Base-by-base conservation (phyloP, 2,329 filamentous ascomycete species). In the Xylariales sp. region DNA sequence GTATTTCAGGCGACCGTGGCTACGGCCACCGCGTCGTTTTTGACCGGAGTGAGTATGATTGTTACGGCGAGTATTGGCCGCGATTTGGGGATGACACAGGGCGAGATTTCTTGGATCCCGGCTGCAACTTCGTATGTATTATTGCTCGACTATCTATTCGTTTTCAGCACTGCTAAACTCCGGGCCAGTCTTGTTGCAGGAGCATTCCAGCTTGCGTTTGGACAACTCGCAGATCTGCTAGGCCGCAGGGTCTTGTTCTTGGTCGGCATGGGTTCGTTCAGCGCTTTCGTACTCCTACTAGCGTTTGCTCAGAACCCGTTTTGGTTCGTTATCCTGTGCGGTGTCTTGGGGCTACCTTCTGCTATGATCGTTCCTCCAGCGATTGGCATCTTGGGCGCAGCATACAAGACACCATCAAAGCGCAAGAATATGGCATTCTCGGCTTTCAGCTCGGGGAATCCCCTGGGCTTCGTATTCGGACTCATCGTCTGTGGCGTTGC, bases 101-200 rank as follows among this genome's bases (percentile, higher is more conserved):
- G 79, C 1, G 71, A 86, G 52, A 75, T 86, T 18, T 82, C 80
- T 1, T 86, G 82, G 81, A 79, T 85, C 46, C 71, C 70, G 34
- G 80, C 80, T 6, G 72, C 80, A n/a, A 69, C 75, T 28, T 75
- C 76, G 64, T 75, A 62, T 34, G 69, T 61, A 44, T 12, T 5
- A 28, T 19, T 28, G 32, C 31, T 25, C 3, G 28, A 14, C 21
- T 38, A 22, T 14, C 10, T 31, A 5, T 27, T 19, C 44, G 15
- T 25, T 18, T 28, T 25, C 20, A 9, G 12, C 11, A 36, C 11
- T 20, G 16, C 10, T 28, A 38, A 10, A 8, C 9, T 18, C 11
- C 33, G 12, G 10, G 7, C 42, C 42, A 76, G 73, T 11, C 67
- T 86, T 12, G 76, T 75, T 1, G 76, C 76, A 25, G 81, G 81